Percentiles rank a stretch among this genome's conserved stretches.
Conservation (phyloP, 345 rosid genomes). For the Kandelia obovata region DNA sequence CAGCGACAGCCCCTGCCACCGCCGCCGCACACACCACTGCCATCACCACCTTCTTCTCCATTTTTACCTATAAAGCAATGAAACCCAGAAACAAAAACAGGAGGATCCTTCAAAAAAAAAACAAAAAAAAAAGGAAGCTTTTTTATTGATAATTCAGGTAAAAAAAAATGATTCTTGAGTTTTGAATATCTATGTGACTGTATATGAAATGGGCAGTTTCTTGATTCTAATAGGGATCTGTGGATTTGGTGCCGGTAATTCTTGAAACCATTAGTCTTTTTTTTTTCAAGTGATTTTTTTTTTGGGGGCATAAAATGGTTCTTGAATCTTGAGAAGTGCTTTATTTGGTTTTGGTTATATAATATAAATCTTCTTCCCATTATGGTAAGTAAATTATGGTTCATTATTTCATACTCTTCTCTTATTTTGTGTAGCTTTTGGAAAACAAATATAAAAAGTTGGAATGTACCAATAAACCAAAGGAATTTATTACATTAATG, state of each 20-base stretch:
- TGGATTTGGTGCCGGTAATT: background rate
- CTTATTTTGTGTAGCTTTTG: background rate
- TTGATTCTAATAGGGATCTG: background rate
- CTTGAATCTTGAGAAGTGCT: background rate
- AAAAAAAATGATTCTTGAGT: no score
- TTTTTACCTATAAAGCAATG: slow-evolving; percentile 13
- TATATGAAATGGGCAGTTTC: background rate
- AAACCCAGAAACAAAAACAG: slow-evolving; percentile 9
- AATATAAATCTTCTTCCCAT: background rate
- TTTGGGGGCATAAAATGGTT: background rate
- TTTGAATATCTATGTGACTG: background rate
- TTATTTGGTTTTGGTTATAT: background rate
- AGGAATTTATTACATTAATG: no score
- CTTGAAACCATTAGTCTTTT: no score
- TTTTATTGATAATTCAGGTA: no score
- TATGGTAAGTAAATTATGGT: background rate
- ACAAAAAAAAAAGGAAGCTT: no score
- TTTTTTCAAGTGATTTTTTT: no score
- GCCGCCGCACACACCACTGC: slow-evolving; percentile 35
- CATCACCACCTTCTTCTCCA: slow-evolving; percentile 62
- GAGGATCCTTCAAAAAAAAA: background rate
- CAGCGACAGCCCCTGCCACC: slow-evolving; percentile 45
- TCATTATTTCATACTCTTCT: background rate
- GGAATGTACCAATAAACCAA: no score
- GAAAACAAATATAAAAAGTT: no score